Percentiles rank a stretch among this genome's conserved stretches.
phyloP scores from a whole-genome alignment of 2,329 filamentous ascomycete species.

The Colletotrichum nymphaeae region DNA sequence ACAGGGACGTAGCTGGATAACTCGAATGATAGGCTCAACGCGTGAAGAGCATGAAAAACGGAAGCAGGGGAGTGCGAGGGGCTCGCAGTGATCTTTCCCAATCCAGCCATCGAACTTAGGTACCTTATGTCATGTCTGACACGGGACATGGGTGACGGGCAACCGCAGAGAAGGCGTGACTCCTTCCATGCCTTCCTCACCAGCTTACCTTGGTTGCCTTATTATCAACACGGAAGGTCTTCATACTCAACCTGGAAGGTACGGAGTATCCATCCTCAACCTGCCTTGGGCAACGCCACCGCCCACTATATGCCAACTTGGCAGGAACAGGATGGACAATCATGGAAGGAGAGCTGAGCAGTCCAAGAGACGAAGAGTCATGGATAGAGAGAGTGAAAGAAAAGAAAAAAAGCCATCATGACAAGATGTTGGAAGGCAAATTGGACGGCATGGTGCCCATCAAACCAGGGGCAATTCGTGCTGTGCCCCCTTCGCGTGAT shows the following conservation, averaged over 20 bases:
- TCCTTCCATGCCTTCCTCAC: not conserved
- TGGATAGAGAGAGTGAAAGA: too few relatives aligned
- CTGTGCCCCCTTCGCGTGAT: conserved; percentile 24
- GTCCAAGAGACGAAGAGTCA: not conserved
- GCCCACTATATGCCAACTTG: not conserved
- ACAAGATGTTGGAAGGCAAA: not conserved
- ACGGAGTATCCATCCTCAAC: not conserved
- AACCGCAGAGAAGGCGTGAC: not conserved
- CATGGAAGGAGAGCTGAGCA: not conserved
- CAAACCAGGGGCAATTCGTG: not conserved
- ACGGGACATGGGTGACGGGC: not conserved
- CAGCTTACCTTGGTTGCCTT: too few relatives aligned
- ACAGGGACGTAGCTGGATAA: not conserved
- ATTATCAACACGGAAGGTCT: too few relatives aligned
- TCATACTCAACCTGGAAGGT: too few relatives aligned
- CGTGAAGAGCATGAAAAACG: not conserved
- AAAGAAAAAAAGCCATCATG: too few relatives aligned
- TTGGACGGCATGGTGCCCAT: conserved; percentile 1
- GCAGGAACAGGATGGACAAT: not conserved
- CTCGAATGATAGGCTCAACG: too few relatives aligned
- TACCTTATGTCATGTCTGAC: not conserved
- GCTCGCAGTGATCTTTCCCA: not conserved
- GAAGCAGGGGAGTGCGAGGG: not conserved
- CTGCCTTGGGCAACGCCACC: not conserved
- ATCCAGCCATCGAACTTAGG: not conserved